phyloP scores from a whole-genome alignment of 1,284 basidiomycete genomes.

The Chalciporus sp. region DNA sequence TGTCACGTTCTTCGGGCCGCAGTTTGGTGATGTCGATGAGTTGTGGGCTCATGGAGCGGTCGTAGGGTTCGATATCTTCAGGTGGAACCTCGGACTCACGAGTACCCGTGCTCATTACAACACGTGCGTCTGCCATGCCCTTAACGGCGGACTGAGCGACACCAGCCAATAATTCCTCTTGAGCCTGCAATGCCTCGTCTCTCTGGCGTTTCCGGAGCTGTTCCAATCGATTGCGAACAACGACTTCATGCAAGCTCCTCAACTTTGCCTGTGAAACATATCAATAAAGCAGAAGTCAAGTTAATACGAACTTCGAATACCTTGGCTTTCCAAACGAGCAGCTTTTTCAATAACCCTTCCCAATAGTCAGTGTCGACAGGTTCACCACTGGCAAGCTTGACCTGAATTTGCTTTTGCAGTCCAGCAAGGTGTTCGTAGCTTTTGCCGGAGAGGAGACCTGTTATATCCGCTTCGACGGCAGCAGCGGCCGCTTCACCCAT shows the following conservation, averaged over 20 bases:
- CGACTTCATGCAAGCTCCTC: conserved; percentile 91
- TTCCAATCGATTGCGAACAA: conserved; percentile 93
- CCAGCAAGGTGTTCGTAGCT: conserved; percentile 81
- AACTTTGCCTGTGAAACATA: conserved; percentile 72
- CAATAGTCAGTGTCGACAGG: conserved; percentile 98
- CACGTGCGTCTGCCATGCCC: conserved; percentile 39
- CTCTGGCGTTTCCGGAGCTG: conserved; percentile 94
- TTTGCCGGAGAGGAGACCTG: conserved; percentile 75
- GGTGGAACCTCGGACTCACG: conserved; percentile 46
- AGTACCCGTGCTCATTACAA: conserved; percentile 35
- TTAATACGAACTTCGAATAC: conserved; percentile 39
- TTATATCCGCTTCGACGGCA: conserved; percentile 82
- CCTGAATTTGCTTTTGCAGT: conserved; percentile 86
- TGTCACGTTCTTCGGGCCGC: conserved; percentile 73
- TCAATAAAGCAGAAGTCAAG: conserved; percentile 9
- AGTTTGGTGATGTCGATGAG: conserved; percentile 73
- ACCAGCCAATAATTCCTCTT: conserved; percentile 87
- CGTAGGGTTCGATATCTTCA: conserved; percentile 75
- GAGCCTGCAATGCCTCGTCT: conserved; percentile 90
- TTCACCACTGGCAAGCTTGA: conserved; percentile 88
- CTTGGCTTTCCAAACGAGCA: conserved; percentile 99
- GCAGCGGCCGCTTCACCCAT: conserved; percentile 68
- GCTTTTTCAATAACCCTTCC: conserved; percentile 89
- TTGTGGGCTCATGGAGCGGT: conserved; percentile 80
- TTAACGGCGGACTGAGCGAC: conserved; percentile 60